These are phyloP conservation scores for Apiotrichum gamsii DNA, from an alignment of 1,284 basidiomycete species.

Conservation along the genomic window DNA sequence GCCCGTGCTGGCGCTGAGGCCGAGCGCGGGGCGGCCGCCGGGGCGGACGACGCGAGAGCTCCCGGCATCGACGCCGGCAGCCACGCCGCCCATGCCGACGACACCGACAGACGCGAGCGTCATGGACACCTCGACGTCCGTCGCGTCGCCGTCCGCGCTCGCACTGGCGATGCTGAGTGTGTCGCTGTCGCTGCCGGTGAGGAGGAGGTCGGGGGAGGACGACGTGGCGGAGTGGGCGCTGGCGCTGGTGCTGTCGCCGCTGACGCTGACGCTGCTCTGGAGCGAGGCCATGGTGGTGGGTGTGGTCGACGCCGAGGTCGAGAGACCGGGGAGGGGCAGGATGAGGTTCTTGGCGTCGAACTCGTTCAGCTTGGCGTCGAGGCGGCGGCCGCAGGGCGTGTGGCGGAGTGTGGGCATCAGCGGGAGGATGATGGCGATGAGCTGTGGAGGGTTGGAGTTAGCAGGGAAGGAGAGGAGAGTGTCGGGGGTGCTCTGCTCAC, in stretches of 20 bases:
- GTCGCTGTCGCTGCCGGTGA: neutral
- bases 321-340: slow-evolving; percentile 1
- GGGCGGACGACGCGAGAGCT: too few species aligned
- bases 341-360: slow-evolving; percentile 15
- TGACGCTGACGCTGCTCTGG: neutral
- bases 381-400: slow-evolving; percentile 40
- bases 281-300: slow-evolving; percentile 1
- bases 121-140: too few species aligned
- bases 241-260: neutral
- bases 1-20: too few species aligned
- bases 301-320: neutral
- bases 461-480: too few species aligned
- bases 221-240: neutral
- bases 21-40: too few species aligned
- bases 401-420: slow-evolving; percentile 31
- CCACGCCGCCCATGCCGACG: too few species aligned
- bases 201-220: neutral
- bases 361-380: slow-evolving; percentile 27
- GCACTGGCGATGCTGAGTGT: neutral
- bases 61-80: too few species aligned
- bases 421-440: slow-evolving; percentile 32
- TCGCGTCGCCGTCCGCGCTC: neutral
- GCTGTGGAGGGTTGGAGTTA: slow-evolving; percentile 6
- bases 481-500: slow-evolving; percentile 6
- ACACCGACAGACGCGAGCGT: too few species aligned